Evolutionary conservation across 768 basidiomycete genomes (phyloP).

Genomic region (Kondoa malvinella): DNA sequence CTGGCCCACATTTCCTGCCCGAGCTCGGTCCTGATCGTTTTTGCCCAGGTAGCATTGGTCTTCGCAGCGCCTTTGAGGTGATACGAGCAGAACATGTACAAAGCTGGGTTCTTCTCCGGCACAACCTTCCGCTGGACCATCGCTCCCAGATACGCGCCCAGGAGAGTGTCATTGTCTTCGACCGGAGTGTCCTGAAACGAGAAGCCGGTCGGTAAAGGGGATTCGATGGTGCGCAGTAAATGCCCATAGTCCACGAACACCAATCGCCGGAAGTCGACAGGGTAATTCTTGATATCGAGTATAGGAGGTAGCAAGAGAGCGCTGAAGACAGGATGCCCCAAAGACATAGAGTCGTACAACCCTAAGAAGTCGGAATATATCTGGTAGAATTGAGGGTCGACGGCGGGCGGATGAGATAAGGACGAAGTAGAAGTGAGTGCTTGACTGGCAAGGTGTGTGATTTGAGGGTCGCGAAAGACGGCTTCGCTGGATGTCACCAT

Average conservation of each 20-base stretch:
- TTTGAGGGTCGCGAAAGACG: not conserved
- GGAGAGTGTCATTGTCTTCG: conserved; percentile 46
- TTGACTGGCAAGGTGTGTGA: too few relatives aligned
- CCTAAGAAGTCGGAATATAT: conserved; percentile 80
- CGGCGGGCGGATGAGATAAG: too few relatives aligned
- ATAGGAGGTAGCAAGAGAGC: conserved; percentile 55
- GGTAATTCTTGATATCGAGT: conserved; percentile 42
- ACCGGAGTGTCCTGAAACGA: conserved; percentile 54
- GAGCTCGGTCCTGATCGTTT: not conserved
- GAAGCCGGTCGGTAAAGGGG: conserved; percentile 28
- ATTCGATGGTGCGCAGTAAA: conserved; percentile 43
- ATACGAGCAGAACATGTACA: not conserved
- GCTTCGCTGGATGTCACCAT: not conserved
- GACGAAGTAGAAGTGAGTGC: too few relatives aligned
- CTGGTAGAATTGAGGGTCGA: conserved; percentile 64
- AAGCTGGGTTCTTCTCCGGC: conserved; percentile 27
- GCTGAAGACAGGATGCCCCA: conserved; percentile 59
- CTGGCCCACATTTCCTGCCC: not conserved
- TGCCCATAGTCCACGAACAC: conserved; percentile 68
- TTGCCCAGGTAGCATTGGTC: not conserved
- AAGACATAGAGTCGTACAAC: conserved; percentile 81
- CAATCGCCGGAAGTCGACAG: conserved; percentile 63
- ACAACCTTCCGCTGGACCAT: conserved; percentile 33
- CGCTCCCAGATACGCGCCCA: conserved; percentile 48
- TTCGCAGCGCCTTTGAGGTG: not conserved